Conservation (phyloP, 2,329 filamentous ascomycete species). For the Botryotinia globosa region DNA sequence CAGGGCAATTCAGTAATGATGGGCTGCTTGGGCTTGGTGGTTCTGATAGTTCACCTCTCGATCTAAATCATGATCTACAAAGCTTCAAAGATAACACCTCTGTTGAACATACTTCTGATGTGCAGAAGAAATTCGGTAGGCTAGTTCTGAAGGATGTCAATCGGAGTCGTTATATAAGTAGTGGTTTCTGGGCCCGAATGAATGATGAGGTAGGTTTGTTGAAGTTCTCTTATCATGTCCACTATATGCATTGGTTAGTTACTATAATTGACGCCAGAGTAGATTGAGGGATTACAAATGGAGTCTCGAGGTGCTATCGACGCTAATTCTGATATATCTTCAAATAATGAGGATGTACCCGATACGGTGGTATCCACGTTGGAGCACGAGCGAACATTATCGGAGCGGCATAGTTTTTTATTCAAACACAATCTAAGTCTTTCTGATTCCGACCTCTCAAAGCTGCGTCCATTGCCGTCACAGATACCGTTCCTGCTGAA, state of each 20-base stretch:
- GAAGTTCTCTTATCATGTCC: background rate
- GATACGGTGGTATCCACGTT: conserved; percentile 38
- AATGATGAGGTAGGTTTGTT: conserved; percentile 49
- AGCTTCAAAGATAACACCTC: conserved; percentile 15
- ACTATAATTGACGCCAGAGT: conserved; percentile 21
- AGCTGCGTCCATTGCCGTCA: conserved; percentile 52
- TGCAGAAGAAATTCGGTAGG: conserved; percentile 47
- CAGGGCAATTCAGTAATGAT: background rate
- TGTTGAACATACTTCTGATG: background rate
- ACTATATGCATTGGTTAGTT: conserved; percentile 24
- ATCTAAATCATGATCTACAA: conserved; percentile 28
- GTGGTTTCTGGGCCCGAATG: conserved; percentile 55
- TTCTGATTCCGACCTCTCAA: conserved; percentile 37
- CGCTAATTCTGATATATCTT: conserved; percentile 39
- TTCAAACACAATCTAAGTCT: conserved; percentile 47
- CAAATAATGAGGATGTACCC: conserved; percentile 41
- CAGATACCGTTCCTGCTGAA: conserved; percentile 54
- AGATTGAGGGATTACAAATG: conserved; percentile 48
- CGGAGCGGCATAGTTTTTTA: conserved; percentile 50
- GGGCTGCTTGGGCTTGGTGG: conserved; percentile 32
- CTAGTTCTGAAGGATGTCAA: conserved; percentile 47
- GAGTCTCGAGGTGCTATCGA: conserved; percentile 37
- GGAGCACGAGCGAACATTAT: conserved; percentile 44
- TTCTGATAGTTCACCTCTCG: conserved; percentile 33
- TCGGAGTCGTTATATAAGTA: conserved; percentile 47